Conservation (phyloP, 2,329 filamentous ascomycete genomes). For the Periconia digitata region DNA sequence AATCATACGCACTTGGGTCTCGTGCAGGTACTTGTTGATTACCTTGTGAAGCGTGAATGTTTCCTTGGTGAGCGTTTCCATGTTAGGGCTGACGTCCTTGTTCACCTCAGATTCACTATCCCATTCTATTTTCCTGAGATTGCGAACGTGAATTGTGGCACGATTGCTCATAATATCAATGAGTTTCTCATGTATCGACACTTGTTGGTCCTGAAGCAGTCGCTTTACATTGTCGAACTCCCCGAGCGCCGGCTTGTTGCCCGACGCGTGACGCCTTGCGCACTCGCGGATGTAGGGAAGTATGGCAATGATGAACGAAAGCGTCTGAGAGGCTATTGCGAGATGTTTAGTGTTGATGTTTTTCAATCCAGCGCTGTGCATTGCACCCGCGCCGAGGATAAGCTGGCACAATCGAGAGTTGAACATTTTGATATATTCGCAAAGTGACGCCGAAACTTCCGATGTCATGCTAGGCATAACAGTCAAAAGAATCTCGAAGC, state of each 20-base stretch:
- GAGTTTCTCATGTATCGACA: slow-evolving; percentile 87
- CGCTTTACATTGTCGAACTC: slow-evolving; percentile 89
- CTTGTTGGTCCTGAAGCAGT: slow-evolving; percentile 84
- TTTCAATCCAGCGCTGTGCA: slow-evolving; percentile 81
- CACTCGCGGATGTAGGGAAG: slow-evolving; percentile 92
- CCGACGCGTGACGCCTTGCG: slow-evolving; percentile 69
- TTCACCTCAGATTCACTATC: slow-evolving; percentile 53
- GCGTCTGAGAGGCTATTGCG: slow-evolving; percentile 83
- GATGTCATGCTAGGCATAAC: slow-evolving; percentile 86
- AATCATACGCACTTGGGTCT: slow-evolving; percentile 75
- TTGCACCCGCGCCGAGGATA: slow-evolving; percentile 92
- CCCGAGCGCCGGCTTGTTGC: slow-evolving; percentile 57
- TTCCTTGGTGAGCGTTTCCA: slow-evolving; percentile 86
- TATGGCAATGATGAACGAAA: slow-evolving; percentile 83
- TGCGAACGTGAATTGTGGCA: slow-evolving; percentile 71
- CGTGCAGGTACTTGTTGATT: slow-evolving; percentile 77
- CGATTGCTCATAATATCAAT: slow-evolving; percentile 88
- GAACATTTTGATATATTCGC: slow-evolving; percentile 89
- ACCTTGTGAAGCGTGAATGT: slow-evolving; percentile 83
- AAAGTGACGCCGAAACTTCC: slow-evolving; percentile 75
- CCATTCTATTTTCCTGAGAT: slow-evolving; percentile 76
- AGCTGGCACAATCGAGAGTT: slow-evolving; percentile 96
- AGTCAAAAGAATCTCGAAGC: slow-evolving; percentile 79
- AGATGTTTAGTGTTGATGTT: slow-evolving; percentile 92
- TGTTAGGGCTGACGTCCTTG: slow-evolving; percentile 64